Evolutionary conservation across 2,329 filamentous ascomycete species (phyloP).

Genomic region (Stagonosporopsis chrysanthemi): DNA sequence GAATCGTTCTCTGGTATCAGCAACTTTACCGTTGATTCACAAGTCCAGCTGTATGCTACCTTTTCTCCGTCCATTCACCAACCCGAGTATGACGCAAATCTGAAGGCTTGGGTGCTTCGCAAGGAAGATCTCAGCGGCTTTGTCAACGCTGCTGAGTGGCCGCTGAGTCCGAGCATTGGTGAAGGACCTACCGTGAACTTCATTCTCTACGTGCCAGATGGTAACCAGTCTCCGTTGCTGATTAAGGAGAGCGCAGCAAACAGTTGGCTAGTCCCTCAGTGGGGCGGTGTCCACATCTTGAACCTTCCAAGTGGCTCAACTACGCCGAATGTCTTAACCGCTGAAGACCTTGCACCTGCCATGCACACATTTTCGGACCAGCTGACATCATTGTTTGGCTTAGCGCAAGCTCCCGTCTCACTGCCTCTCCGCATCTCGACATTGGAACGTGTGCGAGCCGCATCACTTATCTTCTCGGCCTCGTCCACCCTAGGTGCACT

Average conservation of each 20-base stretch:
- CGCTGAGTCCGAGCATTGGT: conserved; percentile 90
- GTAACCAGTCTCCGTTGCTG: conserved; percentile 66
- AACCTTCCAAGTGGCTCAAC: conserved; percentile 56
- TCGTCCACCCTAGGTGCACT: conserved; percentile 94
- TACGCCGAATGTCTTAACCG: conserved; percentile 62
- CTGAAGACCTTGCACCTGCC: conserved; percentile 74
- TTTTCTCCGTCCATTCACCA: conserved; percentile 68
- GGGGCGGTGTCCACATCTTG: conserved; percentile 81
- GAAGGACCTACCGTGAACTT: conserved; percentile 95
- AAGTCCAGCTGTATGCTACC: conserved; percentile 89
- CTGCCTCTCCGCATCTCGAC: conserved; percentile 85
- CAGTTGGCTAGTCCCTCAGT: conserved; percentile 95
- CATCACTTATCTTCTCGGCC: conserved; percentile 84
- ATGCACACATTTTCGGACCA: conserved; percentile 92
- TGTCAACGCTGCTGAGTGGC: conserved; percentile 98
- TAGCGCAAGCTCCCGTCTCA: conserved; percentile 78
- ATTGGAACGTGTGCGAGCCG: conserved; percentile 82
- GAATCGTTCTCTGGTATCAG: conserved; percentile 82
- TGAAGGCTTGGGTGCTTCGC: conserved; percentile 72
- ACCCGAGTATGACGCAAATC: conserved; percentile 61
- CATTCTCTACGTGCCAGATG: conserved; percentile 84
- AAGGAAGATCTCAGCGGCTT: conserved; percentile 92
- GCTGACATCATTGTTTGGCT: conserved; percentile 84
- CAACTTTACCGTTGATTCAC: conserved; percentile 95
- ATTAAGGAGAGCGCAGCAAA: conserved; percentile 68